Conservation (phyloP, 371 early-diverging fungal genomes). For the Mortierella sp. region DNA sequence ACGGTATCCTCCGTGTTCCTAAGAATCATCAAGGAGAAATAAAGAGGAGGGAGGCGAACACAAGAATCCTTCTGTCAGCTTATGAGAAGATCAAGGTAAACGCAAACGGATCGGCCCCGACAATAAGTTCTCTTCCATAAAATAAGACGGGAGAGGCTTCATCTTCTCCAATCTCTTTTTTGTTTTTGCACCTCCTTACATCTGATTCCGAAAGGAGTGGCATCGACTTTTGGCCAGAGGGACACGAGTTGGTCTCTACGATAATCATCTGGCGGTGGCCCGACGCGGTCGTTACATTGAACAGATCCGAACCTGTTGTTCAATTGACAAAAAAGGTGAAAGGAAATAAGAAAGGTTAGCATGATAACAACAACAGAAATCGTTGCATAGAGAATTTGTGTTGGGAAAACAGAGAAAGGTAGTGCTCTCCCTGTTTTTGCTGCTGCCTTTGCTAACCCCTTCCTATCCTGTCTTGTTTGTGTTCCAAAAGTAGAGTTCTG, state of each 20-base stretch:
- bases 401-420: not conserved
- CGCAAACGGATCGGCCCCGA: not conserved
- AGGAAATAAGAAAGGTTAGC: not conserved
- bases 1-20: conserved; percentile 84
- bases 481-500: not conserved
- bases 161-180: not conserved
- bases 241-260: conserved; percentile 96
- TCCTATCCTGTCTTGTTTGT: no score
- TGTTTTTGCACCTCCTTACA: conserved; percentile 26
- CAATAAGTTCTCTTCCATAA: not conserved
- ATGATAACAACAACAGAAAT: not conserved
- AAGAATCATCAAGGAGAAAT: not conserved
- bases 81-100: not conserved
- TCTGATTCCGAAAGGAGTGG: conserved; percentile 90
- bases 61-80: not conserved
- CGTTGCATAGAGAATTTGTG: no score
- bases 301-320: conserved; percentile 87
- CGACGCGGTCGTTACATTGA: conserved; percentile 89
- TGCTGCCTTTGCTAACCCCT: no score
- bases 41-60: not conserved
- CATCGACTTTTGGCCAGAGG: conserved; percentile 97
- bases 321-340: not conserved
- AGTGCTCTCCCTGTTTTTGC: not conserved
- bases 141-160: not conserved
- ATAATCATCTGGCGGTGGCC: conserved; percentile 97